These are phyloP conservation scores for Aspergillus luchuensis DNA, from an alignment of 2,329 filamentous ascomycete genomes.

Conservation along the genomic window DNA sequence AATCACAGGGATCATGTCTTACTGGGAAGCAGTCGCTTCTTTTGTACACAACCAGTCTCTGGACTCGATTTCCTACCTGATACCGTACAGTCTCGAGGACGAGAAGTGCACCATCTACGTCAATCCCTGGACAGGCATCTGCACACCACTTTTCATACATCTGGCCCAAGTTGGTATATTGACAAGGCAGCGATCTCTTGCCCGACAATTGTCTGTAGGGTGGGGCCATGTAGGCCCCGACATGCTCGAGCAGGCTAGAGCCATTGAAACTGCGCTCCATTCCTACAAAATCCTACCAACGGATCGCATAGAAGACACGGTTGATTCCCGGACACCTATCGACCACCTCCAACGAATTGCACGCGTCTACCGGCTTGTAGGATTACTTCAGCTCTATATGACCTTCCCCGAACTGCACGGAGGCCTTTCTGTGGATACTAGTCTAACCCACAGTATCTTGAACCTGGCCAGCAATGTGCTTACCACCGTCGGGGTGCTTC, in stretches of 20 bases:
- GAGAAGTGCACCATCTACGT: background rate
- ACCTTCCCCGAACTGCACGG: background rate
- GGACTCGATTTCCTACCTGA: background rate
- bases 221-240: background rate
- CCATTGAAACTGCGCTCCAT: background rate
- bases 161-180: slow-evolving; percentile 5
- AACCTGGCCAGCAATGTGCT: background rate
- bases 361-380: slow-evolving; percentile 1
- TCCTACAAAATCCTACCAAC: background rate
- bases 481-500: slow-evolving; percentile 1
- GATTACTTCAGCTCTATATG: slow-evolving; percentile 6
- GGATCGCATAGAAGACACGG: background rate
- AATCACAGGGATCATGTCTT: background rate
- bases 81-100: background rate
- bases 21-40: slow-evolving; percentile 7
- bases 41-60: background rate
- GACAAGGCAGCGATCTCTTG: background rate
- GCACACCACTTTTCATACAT: slow-evolving; percentile 12
- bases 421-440: background rate
- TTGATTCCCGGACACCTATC: background rate
- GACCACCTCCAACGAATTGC: background rate
- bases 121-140: slow-evolving; percentile 7
- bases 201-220: background rate
- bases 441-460: background rate
- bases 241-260: background rate